Evolutionary conservation across 805 yeast genomes (phyloP).

Genomic region (Zygoascus bituminiphila): DNA sequence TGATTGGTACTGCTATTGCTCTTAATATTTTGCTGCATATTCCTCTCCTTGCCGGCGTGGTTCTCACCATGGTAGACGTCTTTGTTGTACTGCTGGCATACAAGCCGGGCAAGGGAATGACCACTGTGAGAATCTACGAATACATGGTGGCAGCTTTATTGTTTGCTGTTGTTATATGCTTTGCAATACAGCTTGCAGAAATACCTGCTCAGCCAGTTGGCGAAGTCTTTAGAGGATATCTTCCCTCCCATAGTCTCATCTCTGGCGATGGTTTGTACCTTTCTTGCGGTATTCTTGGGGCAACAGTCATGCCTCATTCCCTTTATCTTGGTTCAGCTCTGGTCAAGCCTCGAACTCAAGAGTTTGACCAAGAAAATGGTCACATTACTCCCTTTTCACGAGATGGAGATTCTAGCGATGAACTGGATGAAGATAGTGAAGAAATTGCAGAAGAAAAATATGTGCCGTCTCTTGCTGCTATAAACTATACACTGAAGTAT

Average conservation of each 20-base stretch:
- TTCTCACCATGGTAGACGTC: constrained; percentile 80
- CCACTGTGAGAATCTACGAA: constrained; percentile 72
- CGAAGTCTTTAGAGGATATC: constrained; percentile 63
- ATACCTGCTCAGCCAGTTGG: constrained; percentile 47
- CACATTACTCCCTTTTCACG: constrained; percentile 16
- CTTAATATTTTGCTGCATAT: constrained; percentile 72
- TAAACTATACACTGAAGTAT: constrained; percentile 60
- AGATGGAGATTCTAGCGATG: neutral
- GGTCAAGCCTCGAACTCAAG: constrained; percentile 77
- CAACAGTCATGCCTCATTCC: constrained; percentile 94
- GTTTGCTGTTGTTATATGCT: constrained; percentile 75
- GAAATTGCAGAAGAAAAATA: constrained; percentile 43
- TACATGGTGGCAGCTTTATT: constrained; percentile 71
- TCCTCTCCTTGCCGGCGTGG: constrained; percentile 77
- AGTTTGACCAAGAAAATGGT: constrained; percentile 65
- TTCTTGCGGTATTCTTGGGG: constrained; percentile 82
- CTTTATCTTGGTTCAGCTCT: constrained; percentile 81
- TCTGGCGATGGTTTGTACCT: constrained; percentile 64
- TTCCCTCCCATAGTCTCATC: constrained; percentile 43
- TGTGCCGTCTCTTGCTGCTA: constrained; percentile 65
- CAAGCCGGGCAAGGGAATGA: constrained; percentile 75
- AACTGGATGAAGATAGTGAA: constrained; percentile 21
- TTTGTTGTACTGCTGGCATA: constrained; percentile 80
- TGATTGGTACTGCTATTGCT: constrained; percentile 95
- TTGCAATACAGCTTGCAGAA: constrained; percentile 65